Evolutionary conservation across 345 rosid species (phyloP), one percentile per base, ranked within the genome.

Genomic region (Lepidium sativum): DNA sequence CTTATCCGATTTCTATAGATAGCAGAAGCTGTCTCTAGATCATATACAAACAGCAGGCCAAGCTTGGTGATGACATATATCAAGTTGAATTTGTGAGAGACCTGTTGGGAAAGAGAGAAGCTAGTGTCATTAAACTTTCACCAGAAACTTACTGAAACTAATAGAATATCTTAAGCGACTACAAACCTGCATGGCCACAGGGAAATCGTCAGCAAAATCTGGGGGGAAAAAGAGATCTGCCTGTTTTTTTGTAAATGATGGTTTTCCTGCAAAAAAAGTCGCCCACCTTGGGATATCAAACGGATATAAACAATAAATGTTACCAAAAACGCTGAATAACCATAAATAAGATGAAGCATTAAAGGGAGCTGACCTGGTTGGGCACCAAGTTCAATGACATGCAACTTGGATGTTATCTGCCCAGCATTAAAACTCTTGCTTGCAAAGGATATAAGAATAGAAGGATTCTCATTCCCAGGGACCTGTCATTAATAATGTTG

Each of bases 171-270:
- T 23, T 70, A 60, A 20, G 49, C 62, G 50, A 62, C 59, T 14
- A 62, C 27, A 51, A 55, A 94, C 99, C 96, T 94, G 97, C 99
- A 94, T 94, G 44, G 99, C 96, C 35, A 94, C 97, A 40, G 99
- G 99, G 68, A 94, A 94, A 70, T 94, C 99, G 68, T 94, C 99
- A 34, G 90, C 95, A 80, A 95, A 95, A 79, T 95, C 99, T 40
- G 99, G 99, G 21, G 99, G 99, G 54, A 94, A 94, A 82, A 94
- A 94, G 47, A 94, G 97, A 82, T 94, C 99, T 14, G 99, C 96
- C 80, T 91, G 96, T 74, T 91, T 94, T 84, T 94, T 94, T 9
- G 95, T 55, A 74, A 88, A 91, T 20, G 99, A 84, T 48, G 97
- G 88, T 65, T 91, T 95, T 66, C 99, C 99, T 92, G 85, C 72